Evolutionary conservation across 306 rosid species (phyloP).

Genomic region (Mimosa bimucronata): DNA sequence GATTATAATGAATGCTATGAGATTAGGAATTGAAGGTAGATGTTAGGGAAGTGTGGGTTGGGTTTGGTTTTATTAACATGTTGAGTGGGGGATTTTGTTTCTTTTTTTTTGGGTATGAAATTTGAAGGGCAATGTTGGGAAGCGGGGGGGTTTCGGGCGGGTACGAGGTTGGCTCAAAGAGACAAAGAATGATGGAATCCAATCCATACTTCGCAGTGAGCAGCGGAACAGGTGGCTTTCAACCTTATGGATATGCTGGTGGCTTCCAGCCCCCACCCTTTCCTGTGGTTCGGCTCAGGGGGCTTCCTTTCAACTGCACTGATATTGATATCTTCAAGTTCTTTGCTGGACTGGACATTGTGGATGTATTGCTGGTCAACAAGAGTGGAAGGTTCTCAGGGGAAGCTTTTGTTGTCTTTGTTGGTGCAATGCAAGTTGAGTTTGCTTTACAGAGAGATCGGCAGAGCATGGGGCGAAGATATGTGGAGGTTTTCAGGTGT

Average conservation of each 20-base stretch:
- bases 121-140: constrained; percentile 92
- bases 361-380: constrained; percentile 95
- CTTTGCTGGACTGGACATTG: constrained; percentile 93
- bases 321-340: constrained; percentile 95
- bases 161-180: constrained; percentile 95
- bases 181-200: constrained; percentile 93
- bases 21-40: constrained; percentile 45
- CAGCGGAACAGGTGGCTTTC: constrained; percentile 53
- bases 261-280: constrained; percentile 47
- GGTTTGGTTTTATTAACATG: constrained; percentile 80
- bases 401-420: constrained; percentile 95
- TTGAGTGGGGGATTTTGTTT: constrained; percentile 71
- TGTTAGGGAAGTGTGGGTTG: constrained; percentile 65
- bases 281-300: constrained; percentile 98
- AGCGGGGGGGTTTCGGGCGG: constrained; percentile 91
- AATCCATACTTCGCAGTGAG: constrained; percentile 90
- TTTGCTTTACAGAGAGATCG: constrained; percentile 89
- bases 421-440: constrained; percentile 94
- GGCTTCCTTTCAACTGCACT: constrained; percentile 95
- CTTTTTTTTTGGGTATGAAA: constrained; percentile 55
- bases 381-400: constrained; percentile 94
- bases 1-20: constrained; percentile 25
- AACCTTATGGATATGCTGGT: constrained; percentile 35
- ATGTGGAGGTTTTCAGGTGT: constrained; percentile 93
- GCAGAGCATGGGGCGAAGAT: constrained; percentile 96